A percentile compares a stretch with the other conserved stretches of the same genome.
phyloP scores from a whole-genome alignment of 805 yeast species.

The Yarrowia deformans region DNA sequence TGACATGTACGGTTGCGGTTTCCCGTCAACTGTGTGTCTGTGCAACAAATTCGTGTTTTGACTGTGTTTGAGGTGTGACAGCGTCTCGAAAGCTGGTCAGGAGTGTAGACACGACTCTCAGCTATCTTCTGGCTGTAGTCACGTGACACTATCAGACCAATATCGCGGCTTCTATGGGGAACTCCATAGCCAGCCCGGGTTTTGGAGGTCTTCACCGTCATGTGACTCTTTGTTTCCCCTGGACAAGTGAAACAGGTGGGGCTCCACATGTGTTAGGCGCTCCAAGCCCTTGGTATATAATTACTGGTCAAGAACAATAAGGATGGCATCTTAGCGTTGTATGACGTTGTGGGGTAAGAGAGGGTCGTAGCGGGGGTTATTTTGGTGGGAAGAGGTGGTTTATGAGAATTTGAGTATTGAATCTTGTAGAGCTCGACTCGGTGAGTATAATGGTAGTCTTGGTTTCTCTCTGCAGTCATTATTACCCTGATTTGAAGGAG shows the following conservation, averaged over 20 bases:
- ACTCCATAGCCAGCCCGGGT: not conserved
- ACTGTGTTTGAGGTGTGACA: no score
- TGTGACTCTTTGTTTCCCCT: slow-evolving; percentile 1
- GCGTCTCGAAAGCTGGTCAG: no score
- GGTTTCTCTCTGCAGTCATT: no score
- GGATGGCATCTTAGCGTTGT: slow-evolving; percentile 13
- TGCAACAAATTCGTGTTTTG: no score
- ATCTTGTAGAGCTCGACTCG: not conserved
- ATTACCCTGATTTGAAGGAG: no score
- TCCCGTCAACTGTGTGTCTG: no score
- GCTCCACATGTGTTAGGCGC: slow-evolving; percentile 10
- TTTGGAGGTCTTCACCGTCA: not conserved
- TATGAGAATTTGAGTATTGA: not conserved
- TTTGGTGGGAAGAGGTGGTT: not conserved
- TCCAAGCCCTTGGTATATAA: not conserved
- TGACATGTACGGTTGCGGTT: not conserved
- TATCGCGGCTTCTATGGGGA: not conserved
- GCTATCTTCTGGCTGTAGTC: not conserved
- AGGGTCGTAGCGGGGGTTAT: not conserved
- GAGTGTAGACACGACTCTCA: no score
- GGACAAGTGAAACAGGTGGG: slow-evolving; percentile 19
- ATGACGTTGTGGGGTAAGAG: slow-evolving; percentile 18
- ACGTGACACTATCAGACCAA: not conserved
- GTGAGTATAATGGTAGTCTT: not conserved
- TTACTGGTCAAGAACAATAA: slow-evolving; percentile 1